phyloP scores from a whole-genome alignment of 2,329 filamentous ascomycete genomes.

The Dothideomycetes sp. region DNA sequence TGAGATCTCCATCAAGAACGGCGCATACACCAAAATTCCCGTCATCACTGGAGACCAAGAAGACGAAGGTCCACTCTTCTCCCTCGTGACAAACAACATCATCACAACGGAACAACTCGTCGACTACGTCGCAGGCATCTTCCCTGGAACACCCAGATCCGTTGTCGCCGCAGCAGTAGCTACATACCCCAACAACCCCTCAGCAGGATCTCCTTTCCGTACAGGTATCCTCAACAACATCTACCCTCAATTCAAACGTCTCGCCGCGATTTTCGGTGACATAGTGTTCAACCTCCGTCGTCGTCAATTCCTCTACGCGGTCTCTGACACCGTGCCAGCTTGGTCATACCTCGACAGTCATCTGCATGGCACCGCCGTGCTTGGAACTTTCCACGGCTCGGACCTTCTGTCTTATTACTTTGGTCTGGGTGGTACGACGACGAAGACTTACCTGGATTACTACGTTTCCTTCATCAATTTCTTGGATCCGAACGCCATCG shows the following conservation, averaged over 20 bases:
- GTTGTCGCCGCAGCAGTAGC: constrained; percentile 47
- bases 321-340: constrained; percentile 44
- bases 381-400: constrained; percentile 67
- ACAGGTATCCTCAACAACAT: constrained; percentile 60
- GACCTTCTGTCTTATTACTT: constrained; percentile 63
- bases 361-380: constrained; percentile 57
- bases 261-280: constrained; percentile 68
- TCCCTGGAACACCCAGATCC: constrained; percentile 43
- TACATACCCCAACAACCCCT: constrained; percentile 50
- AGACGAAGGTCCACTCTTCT: constrained; percentile 70
- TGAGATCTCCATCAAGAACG: constrained; percentile 45
- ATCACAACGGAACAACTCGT: constrained; percentile 51
- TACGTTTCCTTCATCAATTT: constrained; percentile 65
- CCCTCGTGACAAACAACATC: constrained; percentile 60
- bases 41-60: constrained; percentile 67
- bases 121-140: constrained; percentile 56
- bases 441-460: constrained; percentile 51
- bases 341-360: constrained; percentile 74
- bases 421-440: constrained; percentile 38
- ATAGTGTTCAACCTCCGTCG: constrained; percentile 64
- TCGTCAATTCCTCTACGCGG: constrained; percentile 49
- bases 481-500: constrained; percentile 56
- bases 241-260: constrained; percentile 68
- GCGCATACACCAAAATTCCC: constrained; percentile 51
- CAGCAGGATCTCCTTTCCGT: constrained; percentile 61